These are phyloP conservation scores for Colletotrichum sojae DNA, from an alignment of 2,329 filamentous ascomycete genomes.

Conservation along the genomic window DNA sequence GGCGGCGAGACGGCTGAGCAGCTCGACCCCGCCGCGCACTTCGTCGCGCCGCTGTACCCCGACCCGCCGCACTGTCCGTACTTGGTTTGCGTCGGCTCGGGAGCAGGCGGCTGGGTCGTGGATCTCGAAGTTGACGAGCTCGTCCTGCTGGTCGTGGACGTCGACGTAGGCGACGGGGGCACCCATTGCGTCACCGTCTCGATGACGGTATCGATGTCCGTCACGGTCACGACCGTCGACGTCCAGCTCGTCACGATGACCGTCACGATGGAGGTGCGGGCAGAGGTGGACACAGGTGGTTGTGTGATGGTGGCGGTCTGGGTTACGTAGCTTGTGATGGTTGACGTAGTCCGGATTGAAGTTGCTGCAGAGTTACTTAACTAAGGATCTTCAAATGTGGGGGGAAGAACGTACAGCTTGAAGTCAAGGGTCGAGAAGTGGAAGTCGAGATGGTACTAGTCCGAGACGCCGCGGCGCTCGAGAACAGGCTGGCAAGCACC, in stretches of 20 bases:
- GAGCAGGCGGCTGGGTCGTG: conserved; percentile 21
- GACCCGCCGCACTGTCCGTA: conserved; percentile 39
- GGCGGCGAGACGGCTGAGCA: conserved; percentile 29
- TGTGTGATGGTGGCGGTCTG: conserved; percentile 1
- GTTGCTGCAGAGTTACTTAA: background rate
- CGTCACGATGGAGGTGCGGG: conserved; percentile 7
- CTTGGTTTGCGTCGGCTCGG: conserved; percentile 35
- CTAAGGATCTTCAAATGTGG: background rate
- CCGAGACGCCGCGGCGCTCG: conserved; percentile 8
- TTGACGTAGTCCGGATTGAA: background rate
- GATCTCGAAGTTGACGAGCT: conserved; percentile 7
- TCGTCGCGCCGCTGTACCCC: conserved; percentile 28
- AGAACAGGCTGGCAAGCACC: conserved; percentile 46
- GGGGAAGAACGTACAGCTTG: background rate
- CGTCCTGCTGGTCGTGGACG: background rate
- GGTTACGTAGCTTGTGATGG: background rate
- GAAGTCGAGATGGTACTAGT: conserved; percentile 3
- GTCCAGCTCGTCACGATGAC: conserved; percentile 34
- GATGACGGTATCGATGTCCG: conserved; percentile 27
- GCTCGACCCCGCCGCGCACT: conserved; percentile 29
- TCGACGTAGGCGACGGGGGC: conserved; percentile 10
- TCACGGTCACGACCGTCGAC: conserved; percentile 23
- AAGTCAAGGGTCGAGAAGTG: background rate
- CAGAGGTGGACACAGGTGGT: background rate
- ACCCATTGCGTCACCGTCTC: conserved; percentile 37